Conservation (phyloP, 345 rosid species). For the Pistacia integerrima region DNA sequence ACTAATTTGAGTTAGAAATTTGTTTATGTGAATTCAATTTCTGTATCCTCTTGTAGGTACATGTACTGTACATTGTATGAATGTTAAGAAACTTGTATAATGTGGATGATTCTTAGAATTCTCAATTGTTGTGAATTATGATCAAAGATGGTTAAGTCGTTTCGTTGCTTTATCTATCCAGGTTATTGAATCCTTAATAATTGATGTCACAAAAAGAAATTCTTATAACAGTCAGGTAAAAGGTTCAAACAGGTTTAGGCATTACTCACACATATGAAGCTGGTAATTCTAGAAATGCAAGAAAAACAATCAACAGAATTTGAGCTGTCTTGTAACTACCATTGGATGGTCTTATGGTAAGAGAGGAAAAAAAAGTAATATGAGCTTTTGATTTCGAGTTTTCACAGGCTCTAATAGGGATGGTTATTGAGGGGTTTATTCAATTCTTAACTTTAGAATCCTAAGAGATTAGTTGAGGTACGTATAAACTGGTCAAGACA, state of each 20-base stretch:
- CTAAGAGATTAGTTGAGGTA: no score
- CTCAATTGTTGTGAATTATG: background rate
- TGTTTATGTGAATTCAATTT: conserved; percentile 19
- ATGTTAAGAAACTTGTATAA: conserved; percentile 10
- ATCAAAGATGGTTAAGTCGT: background rate
- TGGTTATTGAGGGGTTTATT: no score
- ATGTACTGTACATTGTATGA: conserved; percentile 17
- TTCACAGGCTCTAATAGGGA: no score
- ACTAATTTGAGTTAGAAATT: conserved; percentile 20
- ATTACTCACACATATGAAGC: no score
- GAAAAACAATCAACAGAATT: background rate
- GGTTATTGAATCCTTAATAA: background rate
- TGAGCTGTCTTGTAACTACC: no score
- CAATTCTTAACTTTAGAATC: no score
- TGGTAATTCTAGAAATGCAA: background rate
- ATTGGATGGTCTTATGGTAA: no score
- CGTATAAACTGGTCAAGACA: no score
- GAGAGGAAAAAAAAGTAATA: no score
- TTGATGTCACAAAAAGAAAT: no score
- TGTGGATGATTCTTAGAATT: background rate
- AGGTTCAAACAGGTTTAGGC: background rate
- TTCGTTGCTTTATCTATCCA: background rate
- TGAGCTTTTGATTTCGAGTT: no score
- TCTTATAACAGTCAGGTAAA: no score
- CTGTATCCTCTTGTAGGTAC: conserved; percentile 1